These are phyloP conservation scores for Phytophthora foliorum DNA, from an alignment of 352 stramenopile genomes.

Conservation along the genomic window DNA sequence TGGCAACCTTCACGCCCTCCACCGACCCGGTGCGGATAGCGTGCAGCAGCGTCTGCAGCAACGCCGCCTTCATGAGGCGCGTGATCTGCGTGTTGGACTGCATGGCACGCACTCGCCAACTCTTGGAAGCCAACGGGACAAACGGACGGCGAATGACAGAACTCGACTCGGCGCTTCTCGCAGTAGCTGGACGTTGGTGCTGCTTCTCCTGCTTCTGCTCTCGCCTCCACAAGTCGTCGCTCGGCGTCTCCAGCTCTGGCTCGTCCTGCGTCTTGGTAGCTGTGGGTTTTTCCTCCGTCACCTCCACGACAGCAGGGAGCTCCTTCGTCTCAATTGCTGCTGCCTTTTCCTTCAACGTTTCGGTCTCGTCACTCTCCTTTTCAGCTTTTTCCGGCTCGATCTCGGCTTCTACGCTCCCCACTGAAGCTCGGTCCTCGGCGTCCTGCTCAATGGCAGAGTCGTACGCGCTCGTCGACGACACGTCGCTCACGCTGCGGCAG, in stretches of 20 bases:
- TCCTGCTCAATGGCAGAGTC: conserved; percentile 23
- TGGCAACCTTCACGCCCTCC: conserved; percentile 86
- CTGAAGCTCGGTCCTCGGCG: conserved; percentile 2
- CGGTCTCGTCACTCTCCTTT: conserved; percentile 29
- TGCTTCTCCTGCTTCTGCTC: conserved; percentile 24
- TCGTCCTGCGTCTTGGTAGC: conserved; percentile 32
- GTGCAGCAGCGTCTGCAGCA: conserved; percentile 89
- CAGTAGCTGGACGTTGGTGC: conserved; percentile 30
- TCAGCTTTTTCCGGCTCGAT: conserved; percentile 28
- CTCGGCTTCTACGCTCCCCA: conserved; percentile 23
- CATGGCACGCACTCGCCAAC: conserved; percentile 60
- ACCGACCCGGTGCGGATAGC: conserved; percentile 81
- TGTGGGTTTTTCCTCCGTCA: conserved; percentile 27
- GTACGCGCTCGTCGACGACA: conserved; percentile 24
- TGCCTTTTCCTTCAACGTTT: conserved; percentile 29
- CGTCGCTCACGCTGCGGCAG: conserved; percentile 25
- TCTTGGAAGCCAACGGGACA: conserved; percentile 57
- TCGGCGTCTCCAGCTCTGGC: conserved; percentile 32
- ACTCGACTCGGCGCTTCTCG: conserved; percentile 36
- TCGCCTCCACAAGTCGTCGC: conserved; percentile 34
- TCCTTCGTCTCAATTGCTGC: neutral
- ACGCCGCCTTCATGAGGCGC: conserved; percentile 79
- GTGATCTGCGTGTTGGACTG: conserved; percentile 75
- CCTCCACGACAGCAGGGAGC: neutral
- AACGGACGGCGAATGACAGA: conserved; percentile 46